Evolutionary conservation across 1,284 basidiomycete species (phyloP).

Genomic region (Pulchroboletus neoregius): DNA sequence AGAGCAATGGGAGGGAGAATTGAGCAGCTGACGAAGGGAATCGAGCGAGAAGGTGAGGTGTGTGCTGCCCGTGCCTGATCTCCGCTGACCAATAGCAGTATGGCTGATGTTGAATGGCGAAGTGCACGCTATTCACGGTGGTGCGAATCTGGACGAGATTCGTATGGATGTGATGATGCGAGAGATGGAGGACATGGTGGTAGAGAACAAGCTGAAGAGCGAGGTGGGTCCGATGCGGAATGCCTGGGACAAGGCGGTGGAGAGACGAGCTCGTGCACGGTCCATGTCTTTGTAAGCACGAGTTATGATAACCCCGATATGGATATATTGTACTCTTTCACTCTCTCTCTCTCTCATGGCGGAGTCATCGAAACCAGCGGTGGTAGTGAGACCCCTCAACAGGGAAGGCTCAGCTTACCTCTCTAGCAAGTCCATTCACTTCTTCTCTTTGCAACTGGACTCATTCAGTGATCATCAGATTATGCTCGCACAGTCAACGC

Average conservation of each 20-base stretch:
- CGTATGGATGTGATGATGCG: constrained; percentile 42
- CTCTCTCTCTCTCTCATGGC: background rate
- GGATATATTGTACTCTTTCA: too few relatives aligned
- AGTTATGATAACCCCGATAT: constrained; percentile 19
- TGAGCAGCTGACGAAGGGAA: constrained; percentile 12
- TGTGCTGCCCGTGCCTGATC: background rate
- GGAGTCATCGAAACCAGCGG: background rate
- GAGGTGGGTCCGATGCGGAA: constrained; percentile 50
- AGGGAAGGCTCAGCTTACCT: constrained; percentile 13
- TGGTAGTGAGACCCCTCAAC: constrained; percentile 11
- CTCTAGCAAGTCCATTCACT: constrained; percentile 6
- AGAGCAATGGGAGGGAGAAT: constrained; percentile 26
- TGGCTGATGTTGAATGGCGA: constrained; percentile 26
- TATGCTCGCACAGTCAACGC: constrained; percentile 15
- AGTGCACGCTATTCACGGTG: constrained; percentile 1
- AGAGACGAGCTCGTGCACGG: constrained; percentile 23
- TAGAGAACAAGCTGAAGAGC: constrained; percentile 55
- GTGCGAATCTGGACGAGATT: constrained; percentile 24
- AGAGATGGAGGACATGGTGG: constrained; percentile 61
- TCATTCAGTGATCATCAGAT: constrained; percentile 12
- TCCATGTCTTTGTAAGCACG: constrained; percentile 28
- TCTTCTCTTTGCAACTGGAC: background rate
- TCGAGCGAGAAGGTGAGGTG: constrained; percentile 33
- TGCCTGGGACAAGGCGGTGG: constrained; percentile 45
- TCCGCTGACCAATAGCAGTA: constrained; percentile 17